phyloP scores from a whole-genome alignment of 257 asterid species.

The Solanum tacnaense region DNA sequence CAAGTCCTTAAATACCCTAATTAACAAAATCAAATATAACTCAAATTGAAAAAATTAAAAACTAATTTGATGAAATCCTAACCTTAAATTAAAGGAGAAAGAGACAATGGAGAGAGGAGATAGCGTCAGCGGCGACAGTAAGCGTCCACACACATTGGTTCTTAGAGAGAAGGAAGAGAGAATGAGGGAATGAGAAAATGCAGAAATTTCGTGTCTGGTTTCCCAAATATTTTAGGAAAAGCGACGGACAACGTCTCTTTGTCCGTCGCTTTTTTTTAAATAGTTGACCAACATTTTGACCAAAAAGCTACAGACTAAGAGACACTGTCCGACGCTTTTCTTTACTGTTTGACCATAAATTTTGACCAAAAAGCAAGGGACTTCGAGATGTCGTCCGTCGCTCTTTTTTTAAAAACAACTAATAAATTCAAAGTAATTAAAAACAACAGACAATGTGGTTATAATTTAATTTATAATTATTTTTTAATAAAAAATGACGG shows the following conservation, averaged over 20 bases:
- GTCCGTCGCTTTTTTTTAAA: no score
- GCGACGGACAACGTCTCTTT: background rate
- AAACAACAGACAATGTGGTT: background rate
- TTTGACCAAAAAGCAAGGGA: background rate
- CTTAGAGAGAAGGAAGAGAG: background rate
- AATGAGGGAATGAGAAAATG: no score
- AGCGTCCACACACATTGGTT: background rate
- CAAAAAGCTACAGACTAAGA: background rate
- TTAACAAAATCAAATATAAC: background rate
- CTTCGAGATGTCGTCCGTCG: background rate
- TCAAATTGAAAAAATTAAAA: background rate
- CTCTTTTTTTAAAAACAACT: no score
- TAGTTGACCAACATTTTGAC: background rate
- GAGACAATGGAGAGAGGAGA: background rate
- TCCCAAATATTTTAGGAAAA: no score
- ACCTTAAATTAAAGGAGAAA: no score
- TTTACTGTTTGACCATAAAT: background rate
- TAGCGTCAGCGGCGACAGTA: no score
- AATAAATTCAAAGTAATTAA: no score
- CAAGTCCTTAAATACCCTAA: background rate
- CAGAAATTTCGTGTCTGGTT: no score
- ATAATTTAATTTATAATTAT: no score
- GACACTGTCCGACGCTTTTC: fast-evolving
- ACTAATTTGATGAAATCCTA: background rate
- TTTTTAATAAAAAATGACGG: no score